Percentiles rank a stretch among this genome's conserved stretches.
Evolutionary conservation across 2,329 filamentous ascomycete species (phyloP).

Genomic region (Hypoxylon sp.): DNA sequence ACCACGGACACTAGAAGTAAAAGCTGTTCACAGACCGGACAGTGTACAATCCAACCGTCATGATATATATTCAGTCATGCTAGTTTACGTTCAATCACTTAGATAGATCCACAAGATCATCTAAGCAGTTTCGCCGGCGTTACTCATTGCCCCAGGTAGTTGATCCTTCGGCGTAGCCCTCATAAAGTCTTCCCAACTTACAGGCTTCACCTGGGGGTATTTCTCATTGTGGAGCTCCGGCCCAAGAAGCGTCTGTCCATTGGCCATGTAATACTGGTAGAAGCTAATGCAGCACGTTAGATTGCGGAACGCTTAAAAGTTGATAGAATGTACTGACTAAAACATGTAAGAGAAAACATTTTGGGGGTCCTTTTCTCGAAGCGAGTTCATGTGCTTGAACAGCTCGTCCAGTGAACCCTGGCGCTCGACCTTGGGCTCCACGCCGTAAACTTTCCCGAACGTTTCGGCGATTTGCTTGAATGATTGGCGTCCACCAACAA

Average conservation of each 20-base stretch:
- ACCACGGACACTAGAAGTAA: no score
- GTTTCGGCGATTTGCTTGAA: conserved; percentile 17
- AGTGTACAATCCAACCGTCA: no score
- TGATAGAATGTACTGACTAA: conserved; percentile 9
- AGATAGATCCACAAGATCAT: not conserved
- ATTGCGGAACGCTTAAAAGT: no score
- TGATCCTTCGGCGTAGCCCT: conserved; percentile 12
- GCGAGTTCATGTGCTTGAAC: conserved; percentile 22
- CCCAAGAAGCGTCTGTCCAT: conserved; percentile 18
- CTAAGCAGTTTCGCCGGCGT: conserved; percentile 6
- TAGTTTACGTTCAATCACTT: not conserved
- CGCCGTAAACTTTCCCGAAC: conserved; percentile 25
- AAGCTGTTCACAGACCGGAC: no score
- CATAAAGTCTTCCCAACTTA: conserved; percentile 23
- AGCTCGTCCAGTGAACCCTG: conserved; percentile 25
- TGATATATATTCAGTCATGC: no score
- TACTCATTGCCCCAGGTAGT: not conserved
- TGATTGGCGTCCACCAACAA: conserved; percentile 16
- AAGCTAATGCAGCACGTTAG: conserved; percentile 16
- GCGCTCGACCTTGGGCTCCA: conserved; percentile 25
- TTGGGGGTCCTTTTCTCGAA: conserved; percentile 8
- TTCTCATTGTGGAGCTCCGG: conserved; percentile 22
- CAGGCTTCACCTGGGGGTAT: conserved; percentile 31
- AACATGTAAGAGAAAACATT: conserved; percentile 22
- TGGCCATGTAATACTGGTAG: conserved; percentile 25